Percentiles rank a stretch among this genome's conserved stretches.
Evolutionary conservation across 73 alveolate species (phyloP).

Genomic region (Symbiodinium pilosum): DNA sequence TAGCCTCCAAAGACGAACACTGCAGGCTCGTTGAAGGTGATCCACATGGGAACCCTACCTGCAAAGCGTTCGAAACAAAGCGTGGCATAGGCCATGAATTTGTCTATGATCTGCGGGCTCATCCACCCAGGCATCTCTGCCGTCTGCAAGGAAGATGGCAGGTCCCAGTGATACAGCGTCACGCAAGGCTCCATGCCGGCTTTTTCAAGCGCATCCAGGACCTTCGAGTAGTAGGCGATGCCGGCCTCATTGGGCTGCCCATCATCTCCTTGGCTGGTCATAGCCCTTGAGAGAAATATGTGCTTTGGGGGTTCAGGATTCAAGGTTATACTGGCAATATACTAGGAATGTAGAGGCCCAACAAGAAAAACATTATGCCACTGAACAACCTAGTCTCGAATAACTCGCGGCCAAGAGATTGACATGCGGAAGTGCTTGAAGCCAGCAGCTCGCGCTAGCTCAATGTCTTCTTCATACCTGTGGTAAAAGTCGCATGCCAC

Average conservation of each 20-base stretch:
- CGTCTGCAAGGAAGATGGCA: constrained; percentile 20
- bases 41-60: constrained; percentile 35
- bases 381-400: neutral
- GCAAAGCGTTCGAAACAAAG: constrained; percentile 6
- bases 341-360: too few relatives aligned
- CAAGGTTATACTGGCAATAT: too few relatives aligned
- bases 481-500: constrained; percentile 30
- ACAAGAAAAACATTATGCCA: too few relatives aligned
- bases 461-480: constrained; percentile 30
- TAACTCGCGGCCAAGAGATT: constrained; percentile 17
- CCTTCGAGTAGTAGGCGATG: constrained; percentile 29
- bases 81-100: constrained; percentile 7
- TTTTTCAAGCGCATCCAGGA: constrained; percentile 20
- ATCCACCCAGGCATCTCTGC: constrained; percentile 39
- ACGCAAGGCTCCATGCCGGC: constrained; percentile 20
- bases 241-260: constrained; percentile 11
- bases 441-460: constrained; percentile 37
- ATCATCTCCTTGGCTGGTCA: too few relatives aligned
- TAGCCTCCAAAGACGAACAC: constrained; percentile 26
- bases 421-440: constrained; percentile 30
- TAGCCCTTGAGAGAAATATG: too few relatives aligned
- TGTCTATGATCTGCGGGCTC: constrained; percentile 38
- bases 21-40: constrained; percentile 41
- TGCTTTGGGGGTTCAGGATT: too few relatives aligned
- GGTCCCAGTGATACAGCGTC: constrained; percentile 43